Base-by-base conservation (phyloP, 768 basidiomycete genomes). In the Russula olivacea region DNA sequence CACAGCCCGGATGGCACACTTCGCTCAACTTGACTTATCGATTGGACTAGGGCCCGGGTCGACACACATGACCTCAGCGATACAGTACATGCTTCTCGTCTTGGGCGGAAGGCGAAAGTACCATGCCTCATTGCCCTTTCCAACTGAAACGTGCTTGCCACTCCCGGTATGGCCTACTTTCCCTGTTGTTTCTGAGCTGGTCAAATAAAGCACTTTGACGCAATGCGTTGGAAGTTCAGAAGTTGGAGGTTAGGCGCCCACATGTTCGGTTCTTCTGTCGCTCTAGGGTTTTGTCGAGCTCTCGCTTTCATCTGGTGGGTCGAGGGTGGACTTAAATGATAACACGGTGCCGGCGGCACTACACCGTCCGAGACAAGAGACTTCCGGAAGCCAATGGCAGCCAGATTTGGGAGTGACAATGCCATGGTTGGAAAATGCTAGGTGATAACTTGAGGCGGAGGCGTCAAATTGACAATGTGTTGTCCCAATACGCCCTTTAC, bases 171-270 rank as follows among this genome's bases (percentile, higher is more conserved):
- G 41, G 34, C 10, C 53, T 23, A n/a, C n/a, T n/a, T n/a, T n/a
- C n/a, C n/a, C n/a, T 58, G 63, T 6, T 64, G 63, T 58, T 15
- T 59, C 21, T 64, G 48, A 50, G 10, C 10, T 45, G n/a, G n/a
- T n/a, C n/a, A n/a, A n/a, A n/a, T n/a, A n/a, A n/a, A n/a, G n/a
- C n/a, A n/a, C n/a, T n/a, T n/a, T n/a, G n/a, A n/a, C n/a, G n/a
- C n/a, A n/a, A n/a, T n/a, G n/a, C n/a, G n/a, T n/a, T n/a, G n/a
- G n/a, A n/a, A n/a, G n/a, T n/a, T n/a, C n/a, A 10, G 15, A 43
- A 28, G 8, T 30, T 6, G 30, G 4, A 3, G 30, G 0, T 51
- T 51, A 19, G 28, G 28, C 32, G 25, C 23, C 15, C 30, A 10
- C 34, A 6, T 30, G 40, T 41, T 17, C 19, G 12, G 11, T 21